phyloP scores from a whole-genome alignment of 345 rosid species.

The Eucalyptus cloeziana region DNA sequence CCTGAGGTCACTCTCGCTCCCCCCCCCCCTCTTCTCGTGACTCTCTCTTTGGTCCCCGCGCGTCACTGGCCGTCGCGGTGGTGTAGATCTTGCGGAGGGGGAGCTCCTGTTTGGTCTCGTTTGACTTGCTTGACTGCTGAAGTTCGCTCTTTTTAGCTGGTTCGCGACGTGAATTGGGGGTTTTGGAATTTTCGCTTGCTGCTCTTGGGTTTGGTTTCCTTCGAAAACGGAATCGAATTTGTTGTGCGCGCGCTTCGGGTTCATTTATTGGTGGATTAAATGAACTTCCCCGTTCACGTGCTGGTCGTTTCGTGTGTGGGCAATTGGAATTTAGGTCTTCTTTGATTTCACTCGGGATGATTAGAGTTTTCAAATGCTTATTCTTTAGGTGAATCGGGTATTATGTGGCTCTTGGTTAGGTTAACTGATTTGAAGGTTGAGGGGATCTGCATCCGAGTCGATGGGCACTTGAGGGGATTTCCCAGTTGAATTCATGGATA shows the following conservation, averaged over 20 bases:
- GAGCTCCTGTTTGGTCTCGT: neutral
- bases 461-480: neutral
- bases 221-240: neutral
- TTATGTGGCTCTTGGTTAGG: neutral
- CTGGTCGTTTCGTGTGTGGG: neutral
- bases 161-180: neutral
- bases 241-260: neutral
- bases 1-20: conserved; percentile 40
- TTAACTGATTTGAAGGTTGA: neutral
- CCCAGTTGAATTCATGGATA: neutral
- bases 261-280: neutral
- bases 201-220: neutral
- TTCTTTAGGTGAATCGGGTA: neutral
- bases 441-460: neutral
- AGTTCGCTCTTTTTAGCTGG: neutral
- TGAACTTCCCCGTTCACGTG: neutral
- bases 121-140: neutral
- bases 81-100: neutral
- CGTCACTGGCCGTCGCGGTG: neutral
- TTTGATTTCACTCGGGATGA: neutral
- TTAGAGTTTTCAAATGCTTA: neutral
- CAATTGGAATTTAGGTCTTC: neutral
- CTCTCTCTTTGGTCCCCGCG: neutral
- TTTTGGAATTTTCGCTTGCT: neutral
- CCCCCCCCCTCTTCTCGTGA: neutral